Percentiles rank a stretch among this genome's conserved stretches.
These are phyloP conservation scores for Verticillium albo-atrum DNA, from an alignment of 2,329 filamentous ascomycete genomes.

Conservation along the genomic window DNA sequence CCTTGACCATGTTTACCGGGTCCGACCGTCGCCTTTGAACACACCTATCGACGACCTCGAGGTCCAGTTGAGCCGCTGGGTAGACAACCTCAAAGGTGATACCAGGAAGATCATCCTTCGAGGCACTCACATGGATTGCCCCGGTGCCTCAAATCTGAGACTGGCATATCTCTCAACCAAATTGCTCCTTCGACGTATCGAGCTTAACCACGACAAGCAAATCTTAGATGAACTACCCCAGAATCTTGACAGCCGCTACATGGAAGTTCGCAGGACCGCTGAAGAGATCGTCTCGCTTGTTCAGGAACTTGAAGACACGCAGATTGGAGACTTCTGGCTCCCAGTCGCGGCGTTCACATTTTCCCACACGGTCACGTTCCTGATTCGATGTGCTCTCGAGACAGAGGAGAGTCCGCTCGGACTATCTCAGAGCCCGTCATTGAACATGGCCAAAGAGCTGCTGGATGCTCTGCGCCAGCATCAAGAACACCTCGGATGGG, in stretches of 20 bases:
- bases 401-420: conserved; percentile 29
- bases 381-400: conserved; percentile 43
- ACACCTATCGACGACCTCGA: conserved; percentile 24
- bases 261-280: conserved; percentile 36
- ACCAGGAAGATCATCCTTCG: conserved; percentile 35
- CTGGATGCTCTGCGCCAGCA: conserved; percentile 33
- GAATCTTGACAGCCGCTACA: conserved; percentile 20
- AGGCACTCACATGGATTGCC: conserved; percentile 32
- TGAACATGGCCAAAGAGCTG: conserved; percentile 38
- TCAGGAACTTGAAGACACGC: conserved; percentile 36
- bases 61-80: conserved; percentile 35
- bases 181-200: conserved; percentile 41
- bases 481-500: conserved; percentile 36
- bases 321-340: conserved; percentile 46
- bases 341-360: conserved; percentile 41
- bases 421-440: conserved; percentile 30
- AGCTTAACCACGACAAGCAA: conserved; percentile 35
- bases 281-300: conserved; percentile 45
- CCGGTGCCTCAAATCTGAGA: conserved; percentile 46
- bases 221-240: not conserved
- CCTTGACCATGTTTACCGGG: conserved; percentile 14
- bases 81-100: conserved; percentile 32
- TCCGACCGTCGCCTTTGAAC: conserved; percentile 3
- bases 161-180: conserved; percentile 44
- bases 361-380: conserved; percentile 44